A percentile compares a stretch with the other conserved stretches of the same genome.
Conservation (phyloP, 1,284 basidiomycete species). For the Ustilago lituana region DNA sequence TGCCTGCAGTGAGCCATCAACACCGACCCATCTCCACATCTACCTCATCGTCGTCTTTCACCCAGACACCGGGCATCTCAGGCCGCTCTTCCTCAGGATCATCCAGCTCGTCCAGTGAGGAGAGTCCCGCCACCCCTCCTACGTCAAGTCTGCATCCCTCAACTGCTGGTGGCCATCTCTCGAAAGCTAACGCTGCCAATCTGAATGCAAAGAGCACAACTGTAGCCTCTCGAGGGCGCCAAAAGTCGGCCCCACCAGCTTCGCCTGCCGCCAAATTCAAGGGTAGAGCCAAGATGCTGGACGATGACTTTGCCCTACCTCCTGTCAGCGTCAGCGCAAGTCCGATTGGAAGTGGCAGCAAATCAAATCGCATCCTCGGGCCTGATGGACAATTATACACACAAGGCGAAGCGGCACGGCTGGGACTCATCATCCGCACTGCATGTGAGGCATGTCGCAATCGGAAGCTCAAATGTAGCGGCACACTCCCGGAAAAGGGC, state of each 20-base stretch:
- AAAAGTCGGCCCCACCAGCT: neutral
- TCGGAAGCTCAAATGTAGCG: slow-evolving; percentile 60
- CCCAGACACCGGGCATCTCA: neutral
- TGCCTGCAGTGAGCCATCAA: neutral
- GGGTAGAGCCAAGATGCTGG: slow-evolving; percentile 22
- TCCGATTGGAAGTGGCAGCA: slow-evolving; percentile 6
- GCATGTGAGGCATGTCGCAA: slow-evolving; percentile 57
- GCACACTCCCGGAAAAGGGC: slow-evolving; percentile 35
- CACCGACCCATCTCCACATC: neutral
- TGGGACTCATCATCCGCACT: slow-evolving; percentile 52
- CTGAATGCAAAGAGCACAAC: slow-evolving; percentile 8
- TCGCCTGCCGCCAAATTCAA: neutral
- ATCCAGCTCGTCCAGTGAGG: slow-evolving; percentile 9
- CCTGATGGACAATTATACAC: slow-evolving; percentile 45
- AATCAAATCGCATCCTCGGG: slow-evolving; percentile 34
- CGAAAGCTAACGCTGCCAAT: neutral
- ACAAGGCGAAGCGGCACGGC: slow-evolving; percentile 44
- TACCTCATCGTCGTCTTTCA: neutral
- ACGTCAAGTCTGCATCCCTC: neutral
- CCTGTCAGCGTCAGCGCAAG: neutral
- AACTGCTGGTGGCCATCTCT: neutral
- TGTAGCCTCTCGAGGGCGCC: slow-evolving; percentile 4
- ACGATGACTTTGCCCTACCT: slow-evolving; percentile 4
- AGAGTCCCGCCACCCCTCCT: neutral
- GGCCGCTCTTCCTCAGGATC: slow-evolving; percentile 13